These are phyloP conservation scores for Henningerozyma blattae DNA, from an alignment of 805 yeast genomes.

Conservation along the genomic window DNA sequence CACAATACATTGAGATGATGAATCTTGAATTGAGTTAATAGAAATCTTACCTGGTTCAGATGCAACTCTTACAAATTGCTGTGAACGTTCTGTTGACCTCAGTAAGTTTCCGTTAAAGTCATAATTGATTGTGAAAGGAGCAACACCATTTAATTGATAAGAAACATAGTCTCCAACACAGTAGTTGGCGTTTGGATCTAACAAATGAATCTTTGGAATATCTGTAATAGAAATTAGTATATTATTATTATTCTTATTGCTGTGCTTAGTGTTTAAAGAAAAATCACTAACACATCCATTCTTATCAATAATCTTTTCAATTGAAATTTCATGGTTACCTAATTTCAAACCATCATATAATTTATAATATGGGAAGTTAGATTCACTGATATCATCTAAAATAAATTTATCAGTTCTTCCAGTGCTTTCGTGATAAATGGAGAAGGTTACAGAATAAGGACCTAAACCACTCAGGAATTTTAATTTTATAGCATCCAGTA, in stretches of 20 bases:
- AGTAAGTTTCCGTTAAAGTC: conserved; percentile 53
- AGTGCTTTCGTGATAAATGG: conserved; percentile 47
- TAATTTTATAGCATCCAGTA: conserved; percentile 42
- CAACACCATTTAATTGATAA: conserved; percentile 61
- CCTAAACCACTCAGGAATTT: conserved; percentile 39
- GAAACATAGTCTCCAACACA: conserved; percentile 91
- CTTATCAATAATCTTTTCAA: conserved; percentile 49
- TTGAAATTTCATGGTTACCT: conserved; percentile 58
- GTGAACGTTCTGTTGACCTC: conserved; percentile 38
- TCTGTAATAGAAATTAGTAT: conserved; percentile 57
- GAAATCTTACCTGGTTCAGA: conserved; percentile 68
- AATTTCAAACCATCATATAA: conserved; percentile 41
- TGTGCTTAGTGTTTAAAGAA: conserved; percentile 27
- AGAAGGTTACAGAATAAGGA: conserved; percentile 50
- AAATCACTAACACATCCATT: conserved; percentile 52
- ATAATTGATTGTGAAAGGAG: conserved; percentile 72
- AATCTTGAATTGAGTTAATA: conserved; percentile 59
- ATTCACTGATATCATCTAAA: conserved; percentile 31
- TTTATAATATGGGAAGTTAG: conserved; percentile 28
- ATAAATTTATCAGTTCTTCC: conserved; percentile 38
- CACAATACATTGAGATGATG: conserved; percentile 60
- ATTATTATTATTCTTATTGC: conserved; percentile 25
- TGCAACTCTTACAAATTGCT: conserved; percentile 57
- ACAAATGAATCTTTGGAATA: conserved; percentile 51
- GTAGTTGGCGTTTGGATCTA: conserved; percentile 36